Conservation (phyloP, 805 yeast genomes). For the Saturnispora hagleri region DNA sequence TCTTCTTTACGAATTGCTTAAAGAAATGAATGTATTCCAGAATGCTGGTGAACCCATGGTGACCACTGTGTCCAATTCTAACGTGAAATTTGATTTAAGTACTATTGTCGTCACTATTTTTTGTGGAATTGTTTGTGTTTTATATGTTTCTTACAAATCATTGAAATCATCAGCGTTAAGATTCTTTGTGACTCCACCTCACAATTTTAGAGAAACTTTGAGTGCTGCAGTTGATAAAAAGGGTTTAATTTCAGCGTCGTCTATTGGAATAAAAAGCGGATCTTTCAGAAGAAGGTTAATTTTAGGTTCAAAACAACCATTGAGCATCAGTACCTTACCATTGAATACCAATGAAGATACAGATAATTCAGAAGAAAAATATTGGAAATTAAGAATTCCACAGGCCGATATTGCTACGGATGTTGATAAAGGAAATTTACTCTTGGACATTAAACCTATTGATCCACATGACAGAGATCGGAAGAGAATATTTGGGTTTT, state of each 20-base stretch:
- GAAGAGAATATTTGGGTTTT: constrained; percentile 61
- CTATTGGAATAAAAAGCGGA: constrained; percentile 22
- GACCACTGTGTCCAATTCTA: neutral
- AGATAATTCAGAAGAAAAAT: constrained; percentile 13
- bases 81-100: neutral
- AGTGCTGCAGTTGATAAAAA: constrained; percentile 14
- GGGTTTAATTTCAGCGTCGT: constrained; percentile 15
- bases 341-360: constrained; percentile 14
- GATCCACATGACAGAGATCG: constrained; percentile 29
- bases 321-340: constrained; percentile 28
- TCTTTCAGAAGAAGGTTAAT: constrained; percentile 25
- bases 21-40: neutral
- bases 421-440: constrained; percentile 14
- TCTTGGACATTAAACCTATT: constrained; percentile 20
- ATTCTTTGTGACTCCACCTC: constrained; percentile 23
- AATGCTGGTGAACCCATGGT: neutral
- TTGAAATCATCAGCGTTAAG: constrained; percentile 15
- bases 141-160: neutral
- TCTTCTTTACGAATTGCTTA: neutral
- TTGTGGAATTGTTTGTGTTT: neutral
- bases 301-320: constrained; percentile 25
- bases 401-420: constrained; percentile 17
- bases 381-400: constrained; percentile 20
- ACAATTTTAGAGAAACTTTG: constrained; percentile 20
- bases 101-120: neutral